phyloP scores from a whole-genome alignment of 805 yeast genomes.

The Nakazawaea peltata region DNA sequence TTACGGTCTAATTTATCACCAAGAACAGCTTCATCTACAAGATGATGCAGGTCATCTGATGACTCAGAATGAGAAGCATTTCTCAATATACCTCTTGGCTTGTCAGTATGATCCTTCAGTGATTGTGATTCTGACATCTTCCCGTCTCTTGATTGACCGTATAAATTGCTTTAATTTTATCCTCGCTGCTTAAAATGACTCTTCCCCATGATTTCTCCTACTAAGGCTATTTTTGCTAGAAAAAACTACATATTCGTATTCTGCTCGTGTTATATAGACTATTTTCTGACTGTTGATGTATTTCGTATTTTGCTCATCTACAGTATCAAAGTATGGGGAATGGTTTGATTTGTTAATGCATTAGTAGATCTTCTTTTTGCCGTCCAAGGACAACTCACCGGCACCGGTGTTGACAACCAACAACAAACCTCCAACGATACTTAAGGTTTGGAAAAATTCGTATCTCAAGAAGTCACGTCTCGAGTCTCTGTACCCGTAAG shows the following conservation, averaged over 20 bases:
- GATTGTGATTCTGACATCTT: slow-evolving; percentile 10
- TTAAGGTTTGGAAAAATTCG: slow-evolving; percentile 89
- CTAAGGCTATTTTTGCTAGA: too few species aligned
- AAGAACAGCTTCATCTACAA: too few species aligned
- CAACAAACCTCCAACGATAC: slow-evolving; percentile 90
- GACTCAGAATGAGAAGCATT: slow-evolving; percentile 16
- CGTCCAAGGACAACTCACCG: slow-evolving; percentile 88
- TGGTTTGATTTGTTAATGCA: neutral
- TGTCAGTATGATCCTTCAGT: too few species aligned
- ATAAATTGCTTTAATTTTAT: too few species aligned
- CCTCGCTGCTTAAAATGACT: too few species aligned
- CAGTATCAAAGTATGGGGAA: too few species aligned
- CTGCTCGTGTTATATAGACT: too few species aligned
- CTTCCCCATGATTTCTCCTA: too few species aligned
- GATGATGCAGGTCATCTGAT: slow-evolving; percentile 13
- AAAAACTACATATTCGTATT: too few species aligned
- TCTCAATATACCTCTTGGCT: slow-evolving; percentile 24
- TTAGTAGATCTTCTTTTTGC: slow-evolving; percentile 86
- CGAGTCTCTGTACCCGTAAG: slow-evolving; percentile 57
- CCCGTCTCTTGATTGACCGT: too few species aligned
- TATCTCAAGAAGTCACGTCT: slow-evolving; percentile 84
- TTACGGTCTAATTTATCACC: slow-evolving; percentile 35
- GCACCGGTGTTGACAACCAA: slow-evolving; percentile 94
- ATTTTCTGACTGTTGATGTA: too few species aligned
- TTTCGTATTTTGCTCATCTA: neutral